Evolutionary conservation across 2,329 filamentous ascomycete species (phyloP).

Genomic region (Arthrobotrys pseudoclavata): DNA sequence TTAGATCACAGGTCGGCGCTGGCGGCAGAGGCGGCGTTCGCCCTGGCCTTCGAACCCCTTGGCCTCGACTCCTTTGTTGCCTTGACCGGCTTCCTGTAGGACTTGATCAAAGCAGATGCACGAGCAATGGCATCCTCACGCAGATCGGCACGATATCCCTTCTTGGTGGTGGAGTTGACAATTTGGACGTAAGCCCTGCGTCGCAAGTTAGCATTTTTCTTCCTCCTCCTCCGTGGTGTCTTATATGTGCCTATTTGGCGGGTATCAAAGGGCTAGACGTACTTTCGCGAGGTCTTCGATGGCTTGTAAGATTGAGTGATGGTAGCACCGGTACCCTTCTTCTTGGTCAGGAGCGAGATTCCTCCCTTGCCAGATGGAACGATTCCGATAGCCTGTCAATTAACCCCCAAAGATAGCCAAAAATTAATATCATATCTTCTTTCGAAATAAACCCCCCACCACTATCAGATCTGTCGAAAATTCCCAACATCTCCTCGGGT

Average conservation of each 20-base stretch:
- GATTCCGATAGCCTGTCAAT: constrained; percentile 55
- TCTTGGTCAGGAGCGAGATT: constrained; percentile 60
- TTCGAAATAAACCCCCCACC: constrained; percentile 1
- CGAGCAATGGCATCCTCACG: constrained; percentile 54
- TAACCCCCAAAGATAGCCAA: constrained; percentile 29
- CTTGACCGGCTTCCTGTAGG: constrained; percentile 57
- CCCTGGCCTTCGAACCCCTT: constrained; percentile 56
- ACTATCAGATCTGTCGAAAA: constrained; percentile 38
- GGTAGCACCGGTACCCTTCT: constrained; percentile 32
- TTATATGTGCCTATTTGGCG: constrained; percentile 2
- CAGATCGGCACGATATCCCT: constrained; percentile 58
- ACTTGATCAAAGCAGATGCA: constrained; percentile 57
- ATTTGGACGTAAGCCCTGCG: constrained; percentile 55
- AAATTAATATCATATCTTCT: constrained; percentile 49
- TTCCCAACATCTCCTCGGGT: constrained; percentile 21
- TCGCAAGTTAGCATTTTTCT: constrained; percentile 19
- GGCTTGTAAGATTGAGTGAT: constrained; percentile 51
- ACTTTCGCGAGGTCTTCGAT: constrained; percentile 59
- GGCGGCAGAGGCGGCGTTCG: constrained; percentile 36
- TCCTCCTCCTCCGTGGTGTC: background rate
- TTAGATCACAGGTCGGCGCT: constrained; percentile 52
- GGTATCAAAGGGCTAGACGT: constrained; percentile 13
- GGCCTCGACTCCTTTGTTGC: constrained; percentile 51
- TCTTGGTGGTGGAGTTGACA: constrained; percentile 57
- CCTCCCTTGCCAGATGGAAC: constrained; percentile 60